Evolutionary conservation across 495 filamentous ascomycete genomes (phyloP).

Genomic region (Darksidea phi): DNA sequence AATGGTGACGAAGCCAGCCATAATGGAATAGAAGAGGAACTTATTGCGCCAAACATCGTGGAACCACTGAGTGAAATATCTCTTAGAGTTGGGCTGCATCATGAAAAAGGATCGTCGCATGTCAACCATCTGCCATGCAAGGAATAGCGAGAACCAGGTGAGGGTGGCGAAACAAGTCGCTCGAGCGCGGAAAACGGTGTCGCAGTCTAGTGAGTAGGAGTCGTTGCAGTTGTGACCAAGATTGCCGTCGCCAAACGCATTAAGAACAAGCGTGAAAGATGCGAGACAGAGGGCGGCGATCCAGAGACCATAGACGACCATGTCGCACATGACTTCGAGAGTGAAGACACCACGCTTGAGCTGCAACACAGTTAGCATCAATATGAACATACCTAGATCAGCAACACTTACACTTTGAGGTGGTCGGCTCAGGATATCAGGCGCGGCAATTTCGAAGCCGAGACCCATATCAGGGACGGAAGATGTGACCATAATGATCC

Average conservation of each 20-base stretch:
- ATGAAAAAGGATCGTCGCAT: slow-evolving; percentile 41
- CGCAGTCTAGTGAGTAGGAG: slow-evolving; percentile 54
- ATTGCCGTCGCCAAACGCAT: slow-evolving; percentile 59
- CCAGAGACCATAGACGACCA: slow-evolving; percentile 68
- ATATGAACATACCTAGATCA: background rate
- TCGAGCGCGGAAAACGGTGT: slow-evolving; percentile 69
- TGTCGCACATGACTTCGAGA: slow-evolving; percentile 65
- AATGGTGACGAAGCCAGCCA: slow-evolving; percentile 63
- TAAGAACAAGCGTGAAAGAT: slow-evolving; percentile 68
- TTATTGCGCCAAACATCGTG: slow-evolving; percentile 66
- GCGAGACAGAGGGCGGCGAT: slow-evolving; percentile 67
- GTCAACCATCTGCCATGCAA: slow-evolving; percentile 51
- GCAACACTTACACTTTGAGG: slow-evolving; percentile 53
- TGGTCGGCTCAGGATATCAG: slow-evolving; percentile 68
- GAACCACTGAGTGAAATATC: slow-evolving; percentile 49
- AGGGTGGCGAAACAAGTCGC: slow-evolving; percentile 75
- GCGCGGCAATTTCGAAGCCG: slow-evolving; percentile 65
- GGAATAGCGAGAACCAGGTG: slow-evolving; percentile 69
- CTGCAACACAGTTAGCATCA: slow-evolving; percentile 4
- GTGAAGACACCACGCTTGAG: slow-evolving; percentile 67
- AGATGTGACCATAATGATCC: slow-evolving; percentile 77
- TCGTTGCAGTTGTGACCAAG: slow-evolving; percentile 68
- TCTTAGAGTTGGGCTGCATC: slow-evolving; percentile 58
- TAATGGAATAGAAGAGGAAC: slow-evolving; percentile 73
- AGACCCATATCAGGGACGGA: slow-evolving; percentile 74